Percentiles rank a stretch among this genome's conserved stretches.
Conservation (phyloP, 2,329 filamentous ascomycete genomes). For the Magnaporthiopsis incrustans region DNA sequence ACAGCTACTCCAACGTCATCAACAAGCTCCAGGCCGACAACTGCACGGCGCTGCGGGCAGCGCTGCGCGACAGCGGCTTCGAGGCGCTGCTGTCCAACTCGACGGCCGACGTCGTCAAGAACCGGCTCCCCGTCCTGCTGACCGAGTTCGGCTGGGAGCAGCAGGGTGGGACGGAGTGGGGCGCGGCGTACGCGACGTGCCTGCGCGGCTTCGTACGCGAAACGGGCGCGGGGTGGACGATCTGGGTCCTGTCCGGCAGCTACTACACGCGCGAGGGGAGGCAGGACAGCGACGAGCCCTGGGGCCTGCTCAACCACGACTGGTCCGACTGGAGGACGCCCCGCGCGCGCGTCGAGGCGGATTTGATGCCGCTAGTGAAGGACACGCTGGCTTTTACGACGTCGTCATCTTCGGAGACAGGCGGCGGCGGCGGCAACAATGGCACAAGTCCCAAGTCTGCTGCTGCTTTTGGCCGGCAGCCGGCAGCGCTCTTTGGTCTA, state of each 20-base stretch:
- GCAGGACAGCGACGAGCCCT: constrained; percentile 9
- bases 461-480: background rate
- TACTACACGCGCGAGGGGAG: constrained; percentile 9
- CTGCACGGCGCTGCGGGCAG: constrained; percentile 31
- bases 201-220: constrained; percentile 23
- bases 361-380: constrained; percentile 2
- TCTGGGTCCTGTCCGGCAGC: constrained; percentile 10
- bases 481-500: background rate
- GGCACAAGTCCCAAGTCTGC: background rate
- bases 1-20: constrained; percentile 36
- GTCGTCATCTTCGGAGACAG: background rate
- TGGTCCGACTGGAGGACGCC: constrained; percentile 10
- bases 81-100: background rate
- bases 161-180: constrained; percentile 23
- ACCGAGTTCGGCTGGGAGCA: constrained; percentile 24
- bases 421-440: background rate
- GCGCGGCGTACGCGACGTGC: constrained; percentile 27
- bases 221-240: constrained; percentile 11
- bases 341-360: background rate
- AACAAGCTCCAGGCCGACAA: constrained; percentile 18
- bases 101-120: background rate
- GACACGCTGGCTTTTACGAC: background rate
- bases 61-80: constrained; percentile 33
- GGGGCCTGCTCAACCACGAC: constrained; percentile 10
- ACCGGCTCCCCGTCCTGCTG: constrained; percentile 11